phyloP scores from a whole-genome alignment of 2,329 filamentous ascomycete species.

The Colletotrichum coccodes region DNA sequence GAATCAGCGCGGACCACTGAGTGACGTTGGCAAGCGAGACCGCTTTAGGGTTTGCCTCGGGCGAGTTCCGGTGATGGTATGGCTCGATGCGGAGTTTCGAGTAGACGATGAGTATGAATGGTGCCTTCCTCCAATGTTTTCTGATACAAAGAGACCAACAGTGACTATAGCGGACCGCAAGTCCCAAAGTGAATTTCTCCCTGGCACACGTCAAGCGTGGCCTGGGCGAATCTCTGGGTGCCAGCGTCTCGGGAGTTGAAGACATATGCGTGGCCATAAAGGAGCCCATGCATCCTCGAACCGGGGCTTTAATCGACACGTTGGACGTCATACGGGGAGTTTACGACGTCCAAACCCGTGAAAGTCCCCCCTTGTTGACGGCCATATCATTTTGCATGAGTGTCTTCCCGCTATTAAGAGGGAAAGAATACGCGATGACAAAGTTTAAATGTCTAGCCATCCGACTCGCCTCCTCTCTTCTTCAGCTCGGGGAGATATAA shows the following conservation, averaged over 20 bases:
- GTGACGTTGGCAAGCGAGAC: not conserved
- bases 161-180: not conserved
- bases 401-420: not conserved
- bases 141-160: not conserved
- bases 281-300: not conserved
- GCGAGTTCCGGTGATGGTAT: not conserved
- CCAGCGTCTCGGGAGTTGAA: not conserved
- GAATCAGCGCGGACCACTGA: not conserved
- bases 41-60: not conserved
- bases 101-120: not conserved
- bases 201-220: not conserved
- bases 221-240: not conserved
- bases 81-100: slow-evolving; percentile 6
- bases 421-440: not conserved
- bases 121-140: not conserved
- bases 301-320: not conserved
- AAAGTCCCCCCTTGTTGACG: not conserved
- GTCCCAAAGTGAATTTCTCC: not conserved
- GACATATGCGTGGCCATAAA: not conserved
- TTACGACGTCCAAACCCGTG: not conserved
- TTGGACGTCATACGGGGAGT: not conserved
- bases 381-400: not conserved
- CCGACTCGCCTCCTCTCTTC: not conserved
- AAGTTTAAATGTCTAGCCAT: not conserved
- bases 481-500: not conserved